Base-by-base conservation (phyloP, 805 yeast species). In the Wickerhamomyces bovis region DNA sequence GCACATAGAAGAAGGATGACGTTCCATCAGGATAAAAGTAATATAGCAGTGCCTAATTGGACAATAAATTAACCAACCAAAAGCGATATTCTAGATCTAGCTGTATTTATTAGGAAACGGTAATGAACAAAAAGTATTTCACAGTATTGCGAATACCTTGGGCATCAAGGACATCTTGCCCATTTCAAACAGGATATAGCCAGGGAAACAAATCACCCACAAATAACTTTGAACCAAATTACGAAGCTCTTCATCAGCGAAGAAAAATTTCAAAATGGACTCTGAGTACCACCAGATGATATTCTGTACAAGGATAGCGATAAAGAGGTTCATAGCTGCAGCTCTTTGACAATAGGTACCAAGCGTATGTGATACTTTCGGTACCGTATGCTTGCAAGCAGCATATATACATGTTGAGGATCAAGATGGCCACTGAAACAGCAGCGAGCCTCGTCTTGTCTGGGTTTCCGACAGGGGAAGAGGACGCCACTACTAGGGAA, bases 321-420 rank as follows among this genome's bases (percentile, higher is more conserved):
- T 66, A 6, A 67, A 58, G 42, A 80, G 62, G 5, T 84, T 78
- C 60, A 89, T 72, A 2, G 80, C 72, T 13, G 78, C 68, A 60
- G 88, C 82, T 54, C 82, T 76, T 56, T 81, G 87, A 56, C 80
- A 69, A 57, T 83, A 82, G 10, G 75, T 58, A 2, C 90, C 89
- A 4, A 84, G 89, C n/a, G n/a, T 49, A 80, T 66, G 28, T 73
- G 70, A 50, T 71, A 75, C 45, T 76, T 73, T 16, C 78, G 6
- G 89, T 86, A 6, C 90, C 89, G 57, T 73, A 84, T 0, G 89
- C 87, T 60, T 85, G 89, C 1, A 89, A 77, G 52, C 89, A 83
- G 39, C 83, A 70, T 0, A 90, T 83, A 58, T 84, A 80, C 49
- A 84, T 80, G 51, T 78, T 80, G 38, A 84, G 84, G 1, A 89